A percentile compares a stretch with the other conserved stretches of the same genome.
Evolutionary conservation across 2,329 filamentous ascomycete genomes (phyloP).

Genomic region (Xylaria sp.): DNA sequence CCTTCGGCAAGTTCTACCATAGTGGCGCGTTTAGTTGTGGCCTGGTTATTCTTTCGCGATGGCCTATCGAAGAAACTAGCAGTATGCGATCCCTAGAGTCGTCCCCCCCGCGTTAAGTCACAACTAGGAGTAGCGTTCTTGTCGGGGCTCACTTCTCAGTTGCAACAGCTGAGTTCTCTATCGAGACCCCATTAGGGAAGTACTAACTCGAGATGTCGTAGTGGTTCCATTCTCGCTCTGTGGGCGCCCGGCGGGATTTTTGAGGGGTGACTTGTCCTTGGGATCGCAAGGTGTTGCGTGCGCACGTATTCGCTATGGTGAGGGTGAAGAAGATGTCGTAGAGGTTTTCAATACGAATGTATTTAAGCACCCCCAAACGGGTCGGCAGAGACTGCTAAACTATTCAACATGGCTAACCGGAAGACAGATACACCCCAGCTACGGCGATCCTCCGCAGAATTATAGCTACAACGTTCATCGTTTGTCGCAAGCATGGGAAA

Average conservation of each 20-base stretch:
- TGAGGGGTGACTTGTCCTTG: slow-evolving; percentile 94
- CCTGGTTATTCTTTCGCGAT: slow-evolving; percentile 87
- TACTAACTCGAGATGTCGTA: slow-evolving; percentile 20
- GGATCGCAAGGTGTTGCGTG: slow-evolving; percentile 88
- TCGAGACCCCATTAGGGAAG: background rate
- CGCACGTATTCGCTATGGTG: slow-evolving; percentile 79
- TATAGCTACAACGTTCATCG: slow-evolving; percentile 93
- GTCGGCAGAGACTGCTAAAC: background rate
- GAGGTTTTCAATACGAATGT: slow-evolving; percentile 96
- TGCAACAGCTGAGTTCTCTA: background rate
- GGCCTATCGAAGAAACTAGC: slow-evolving; percentile 89
- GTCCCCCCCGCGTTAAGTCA: background rate
- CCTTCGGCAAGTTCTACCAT: slow-evolving; percentile 93
- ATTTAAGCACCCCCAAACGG: slow-evolving; percentile 4
- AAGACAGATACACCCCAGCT: slow-evolving; percentile 77
- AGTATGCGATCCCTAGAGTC: slow-evolving; percentile 29
- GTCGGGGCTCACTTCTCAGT: background rate
- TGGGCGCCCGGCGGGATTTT: slow-evolving; percentile 92
- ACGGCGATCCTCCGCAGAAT: slow-evolving; percentile 76
- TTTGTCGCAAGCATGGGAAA: slow-evolving; percentile 93
- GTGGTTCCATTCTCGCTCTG: slow-evolving; percentile 93
- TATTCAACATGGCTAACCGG: slow-evolving; percentile 19
- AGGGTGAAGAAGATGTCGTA: slow-evolving; percentile 71
- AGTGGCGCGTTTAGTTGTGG: slow-evolving; percentile 91
- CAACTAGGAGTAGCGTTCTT: background rate